Evolutionary conservation across 495 filamentous ascomycete genomes (phyloP).

Genomic region (Xylaria flabelliformis): DNA sequence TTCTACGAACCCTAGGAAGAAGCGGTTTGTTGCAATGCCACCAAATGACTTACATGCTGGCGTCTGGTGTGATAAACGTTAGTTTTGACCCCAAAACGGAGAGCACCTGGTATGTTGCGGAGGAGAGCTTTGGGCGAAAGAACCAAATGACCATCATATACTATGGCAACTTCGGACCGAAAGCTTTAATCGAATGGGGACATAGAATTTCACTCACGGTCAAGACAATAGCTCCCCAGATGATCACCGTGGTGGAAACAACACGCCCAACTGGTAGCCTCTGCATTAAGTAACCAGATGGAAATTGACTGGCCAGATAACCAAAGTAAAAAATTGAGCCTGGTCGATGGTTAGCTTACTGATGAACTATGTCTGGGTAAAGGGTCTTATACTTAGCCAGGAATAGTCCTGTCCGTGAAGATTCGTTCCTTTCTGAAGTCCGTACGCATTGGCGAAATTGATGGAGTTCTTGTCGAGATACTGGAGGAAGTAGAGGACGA

Average conservation of each 20-base stretch:
- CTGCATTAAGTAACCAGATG: conserved; percentile 59
- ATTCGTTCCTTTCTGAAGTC: conserved; percentile 58
- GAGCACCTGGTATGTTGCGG: too few species aligned
- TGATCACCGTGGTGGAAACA: conserved; percentile 46
- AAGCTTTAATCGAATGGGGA: conserved; percentile 8
- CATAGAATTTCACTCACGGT: conserved; percentile 16
- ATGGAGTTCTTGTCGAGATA: conserved; percentile 68
- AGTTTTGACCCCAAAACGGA: conserved; percentile 27
- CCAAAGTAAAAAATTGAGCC: conserved; percentile 35
- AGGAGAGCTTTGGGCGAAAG: too few species aligned
- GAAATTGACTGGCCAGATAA: conserved; percentile 59
- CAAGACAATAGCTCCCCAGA: conserved; percentile 24
- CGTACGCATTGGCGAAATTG: conserved; percentile 67
- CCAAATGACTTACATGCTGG: conserved; percentile 58
- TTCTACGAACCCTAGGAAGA: conserved; percentile 63
- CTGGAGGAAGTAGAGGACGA: conserved; percentile 61
- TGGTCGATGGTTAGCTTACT: conserved; percentile 6
- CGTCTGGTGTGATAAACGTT: conserved; percentile 46
- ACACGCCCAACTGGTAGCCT: conserved; percentile 61
- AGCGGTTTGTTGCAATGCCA: conserved; percentile 57
- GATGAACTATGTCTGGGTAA: conserved; percentile 24
- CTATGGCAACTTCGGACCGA: too few species aligned
- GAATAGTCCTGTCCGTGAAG: conserved; percentile 63
- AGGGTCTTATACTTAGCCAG: conserved; percentile 45
- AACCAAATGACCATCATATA: too few species aligned